Percentiles rank a stretch among this genome's conserved stretches.
Evolutionary conservation across 2,329 filamentous ascomycete genomes (phyloP).

Genomic region (Exophiala dermatitidis): DNA sequence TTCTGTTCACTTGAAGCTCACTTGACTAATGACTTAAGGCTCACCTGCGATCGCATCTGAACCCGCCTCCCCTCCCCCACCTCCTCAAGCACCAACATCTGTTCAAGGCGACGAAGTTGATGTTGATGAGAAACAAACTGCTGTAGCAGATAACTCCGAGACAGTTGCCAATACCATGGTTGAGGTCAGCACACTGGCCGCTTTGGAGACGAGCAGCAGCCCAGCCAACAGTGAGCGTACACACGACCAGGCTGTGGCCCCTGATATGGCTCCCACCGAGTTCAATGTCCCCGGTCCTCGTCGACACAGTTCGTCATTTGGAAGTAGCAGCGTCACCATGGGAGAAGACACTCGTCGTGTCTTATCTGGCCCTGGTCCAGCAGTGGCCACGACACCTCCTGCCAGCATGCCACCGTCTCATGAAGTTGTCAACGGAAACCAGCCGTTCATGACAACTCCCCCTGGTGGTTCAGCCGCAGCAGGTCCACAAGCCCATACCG

Average conservation of each 20-base stretch:
- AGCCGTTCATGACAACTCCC: not conserved
- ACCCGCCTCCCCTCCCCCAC: not conserved
- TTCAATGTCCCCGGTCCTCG: not conserved
- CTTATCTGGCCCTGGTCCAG: not conserved
- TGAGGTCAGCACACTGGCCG: not conserved
- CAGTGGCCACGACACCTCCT: not conserved
- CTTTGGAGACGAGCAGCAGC: not conserved
- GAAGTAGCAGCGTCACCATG: not conserved
- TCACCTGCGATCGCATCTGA: slow-evolving; percentile 3
- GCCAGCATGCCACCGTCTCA: not conserved
- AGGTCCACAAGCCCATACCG: not conserved
- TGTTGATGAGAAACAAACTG: slow-evolving; percentile 1
- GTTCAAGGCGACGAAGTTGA: not conserved
- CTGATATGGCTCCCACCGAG: too few species aligned
- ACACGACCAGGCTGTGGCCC: too few species aligned
- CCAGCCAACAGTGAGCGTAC: not conserved
- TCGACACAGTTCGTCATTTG: not conserved
- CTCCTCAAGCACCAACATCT: slow-evolving; percentile 1
- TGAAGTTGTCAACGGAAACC: slow-evolving; percentile 5
- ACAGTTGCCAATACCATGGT: not conserved
- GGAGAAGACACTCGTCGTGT: not conserved
- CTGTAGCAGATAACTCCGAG: not conserved
- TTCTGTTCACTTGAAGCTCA: not conserved
- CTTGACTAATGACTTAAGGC: slow-evolving; percentile 3
- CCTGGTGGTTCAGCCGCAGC: not conserved